Conservation (phyloP, 2,329 filamentous ascomycete species). For the Monosporascus sp. region DNA sequence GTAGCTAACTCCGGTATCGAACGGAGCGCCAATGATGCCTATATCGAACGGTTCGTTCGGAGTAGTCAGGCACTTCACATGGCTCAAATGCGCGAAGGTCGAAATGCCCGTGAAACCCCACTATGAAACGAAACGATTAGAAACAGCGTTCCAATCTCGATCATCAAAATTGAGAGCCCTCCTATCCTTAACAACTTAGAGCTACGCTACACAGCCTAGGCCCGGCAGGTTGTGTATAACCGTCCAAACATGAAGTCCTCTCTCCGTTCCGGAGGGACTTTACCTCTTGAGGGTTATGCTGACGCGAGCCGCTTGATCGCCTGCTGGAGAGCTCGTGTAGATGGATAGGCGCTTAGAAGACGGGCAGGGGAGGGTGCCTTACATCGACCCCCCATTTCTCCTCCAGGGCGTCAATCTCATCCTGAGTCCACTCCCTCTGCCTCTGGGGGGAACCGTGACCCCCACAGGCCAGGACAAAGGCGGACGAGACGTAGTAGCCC, state of each 20-base stretch:
- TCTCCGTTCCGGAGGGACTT: no score
- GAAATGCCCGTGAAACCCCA: constrained; percentile 70
- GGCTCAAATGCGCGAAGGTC: constrained; percentile 66
- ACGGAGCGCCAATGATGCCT: constrained; percentile 66
- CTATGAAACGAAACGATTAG: constrained; percentile 19
- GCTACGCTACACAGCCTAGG: no score
- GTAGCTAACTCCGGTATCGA: constrained; percentile 70
- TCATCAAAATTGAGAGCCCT: no score
- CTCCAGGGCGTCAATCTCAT: constrained; percentile 48
- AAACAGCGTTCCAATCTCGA: no score
- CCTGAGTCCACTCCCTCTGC: constrained; percentile 42
- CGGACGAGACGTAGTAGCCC: constrained; percentile 17
- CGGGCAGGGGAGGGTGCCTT: constrained; percentile 15
- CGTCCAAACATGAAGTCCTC: no score
- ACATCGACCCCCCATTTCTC: constrained; percentile 56
- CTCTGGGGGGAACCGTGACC: constrained; percentile 32
- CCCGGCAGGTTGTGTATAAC: no score
- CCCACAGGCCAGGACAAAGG: constrained; percentile 24
- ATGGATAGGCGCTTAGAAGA: background rate
- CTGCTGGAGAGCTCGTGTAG: background rate
- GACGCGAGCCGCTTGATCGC: no score
- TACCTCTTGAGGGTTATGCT: no score
- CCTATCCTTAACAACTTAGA: no score
- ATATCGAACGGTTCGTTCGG: constrained; percentile 64
- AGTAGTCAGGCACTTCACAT: constrained; percentile 65